These are phyloP conservation scores for Solanum sitiens DNA, from an alignment of 257 asterid genomes.

Conservation along the genomic window DNA sequence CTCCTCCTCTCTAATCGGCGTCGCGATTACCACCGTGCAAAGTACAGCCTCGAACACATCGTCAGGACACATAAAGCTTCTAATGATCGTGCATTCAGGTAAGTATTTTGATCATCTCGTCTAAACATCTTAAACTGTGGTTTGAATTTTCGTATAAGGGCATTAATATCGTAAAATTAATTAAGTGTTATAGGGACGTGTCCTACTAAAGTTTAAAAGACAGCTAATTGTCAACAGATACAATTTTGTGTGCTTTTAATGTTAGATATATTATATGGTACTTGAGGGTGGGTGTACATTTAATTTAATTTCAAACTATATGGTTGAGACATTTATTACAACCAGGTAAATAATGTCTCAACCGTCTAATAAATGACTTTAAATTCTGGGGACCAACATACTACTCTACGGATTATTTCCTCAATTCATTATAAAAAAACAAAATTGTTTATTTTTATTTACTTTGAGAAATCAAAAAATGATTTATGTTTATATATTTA, in stretches of 20 bases:
- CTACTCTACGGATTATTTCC: not conserved
- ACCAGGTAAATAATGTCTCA: not conserved
- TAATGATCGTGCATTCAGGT: conserved; percentile 89
- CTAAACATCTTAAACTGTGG: too few species aligned
- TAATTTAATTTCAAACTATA: not conserved
- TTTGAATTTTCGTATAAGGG: not conserved
- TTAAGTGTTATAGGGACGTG: not conserved
- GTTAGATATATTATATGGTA: not conserved
- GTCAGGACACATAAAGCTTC: conserved; percentile 95
- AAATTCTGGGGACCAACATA: not conserved
- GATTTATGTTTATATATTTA: too few species aligned
- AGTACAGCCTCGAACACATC: conserved; percentile 75
- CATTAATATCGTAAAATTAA: not conserved
- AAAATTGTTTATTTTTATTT: too few species aligned
- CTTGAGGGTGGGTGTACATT: not conserved
- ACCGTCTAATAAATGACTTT: not conserved
- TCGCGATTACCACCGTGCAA: conserved; percentile 71
- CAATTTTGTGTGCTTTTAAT: not conserved
- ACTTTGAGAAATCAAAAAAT: too few species aligned
- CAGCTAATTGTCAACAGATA: not conserved
- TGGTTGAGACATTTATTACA: not conserved
- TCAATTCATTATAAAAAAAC: too few species aligned
- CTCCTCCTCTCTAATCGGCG: conserved; percentile 77
- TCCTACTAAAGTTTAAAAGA: not conserved
- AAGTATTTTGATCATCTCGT: not conserved